Percentiles rank a stretch among this genome's conserved stretches.
These are phyloP conservation scores for Echites panduratus DNA, from an alignment of 257 asterid species.

Conservation along the genomic window DNA sequence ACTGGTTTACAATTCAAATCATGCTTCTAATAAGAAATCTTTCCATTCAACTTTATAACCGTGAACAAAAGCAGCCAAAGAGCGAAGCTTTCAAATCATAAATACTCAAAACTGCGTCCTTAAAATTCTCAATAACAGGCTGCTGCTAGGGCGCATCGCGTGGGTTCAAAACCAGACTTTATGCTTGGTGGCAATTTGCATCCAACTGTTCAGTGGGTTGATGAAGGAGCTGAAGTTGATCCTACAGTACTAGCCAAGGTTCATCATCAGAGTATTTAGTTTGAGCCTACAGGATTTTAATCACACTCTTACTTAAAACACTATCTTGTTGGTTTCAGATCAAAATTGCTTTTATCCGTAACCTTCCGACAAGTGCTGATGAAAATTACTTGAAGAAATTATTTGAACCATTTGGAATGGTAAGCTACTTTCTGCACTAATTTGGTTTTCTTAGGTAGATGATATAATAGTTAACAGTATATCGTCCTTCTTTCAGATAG, in stretches of 20 bases:
- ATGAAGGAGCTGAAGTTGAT: conserved; percentile 50
- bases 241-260: conserved; percentile 75
- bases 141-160: conserved; percentile 78
- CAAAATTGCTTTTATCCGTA: conserved; percentile 72
- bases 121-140: conserved; percentile 93
- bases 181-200: conserved; percentile 73
- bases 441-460: conserved; percentile 11
- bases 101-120: conserved; percentile 32
- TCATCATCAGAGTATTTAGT: conserved; percentile 12
- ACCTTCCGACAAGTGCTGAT: conserved; percentile 61
- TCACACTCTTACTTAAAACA: conserved; percentile 16
- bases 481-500: conserved; percentile 54
- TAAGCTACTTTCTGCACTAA: conserved; percentile 23
- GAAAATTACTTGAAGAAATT: conserved; percentile 64
- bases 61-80: not conserved
- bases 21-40: conserved; percentile 15
- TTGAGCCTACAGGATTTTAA: conserved; percentile 8
- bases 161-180: conserved; percentile 73
- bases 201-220: conserved; percentile 94
- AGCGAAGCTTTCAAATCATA: conserved; percentile 6
- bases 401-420: conserved; percentile 86
- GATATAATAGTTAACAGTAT: conserved; percentile 8
- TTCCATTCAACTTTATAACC: not conserved
- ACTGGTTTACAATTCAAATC: conserved; percentile 9
- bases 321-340: conserved; percentile 44